These are phyloP conservation scores for Cucumis melo DNA, from an alignment of 306 rosid species.

Conservation along the genomic window DNA sequence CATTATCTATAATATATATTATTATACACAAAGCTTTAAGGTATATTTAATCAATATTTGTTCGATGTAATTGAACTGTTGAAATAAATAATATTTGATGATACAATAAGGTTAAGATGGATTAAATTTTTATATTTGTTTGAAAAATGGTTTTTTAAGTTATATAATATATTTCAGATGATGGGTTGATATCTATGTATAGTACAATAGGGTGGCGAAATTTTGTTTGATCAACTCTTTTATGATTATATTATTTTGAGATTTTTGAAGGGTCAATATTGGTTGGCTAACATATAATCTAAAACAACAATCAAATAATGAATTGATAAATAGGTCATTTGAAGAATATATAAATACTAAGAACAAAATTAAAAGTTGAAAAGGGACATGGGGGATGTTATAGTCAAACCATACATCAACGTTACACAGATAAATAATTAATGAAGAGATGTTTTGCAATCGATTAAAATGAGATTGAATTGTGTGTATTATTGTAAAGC, in stretches of 20 bases:
- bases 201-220: neutral
- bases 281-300: neutral
- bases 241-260: neutral
- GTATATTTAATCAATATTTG: neutral
- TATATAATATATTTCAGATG: neutral
- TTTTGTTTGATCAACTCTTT: neutral
- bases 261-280: neutral
- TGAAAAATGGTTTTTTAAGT: neutral
- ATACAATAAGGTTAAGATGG: no score
- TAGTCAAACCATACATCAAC: neutral
- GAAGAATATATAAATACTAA: neutral
- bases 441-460: neutral
- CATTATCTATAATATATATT: neutral
- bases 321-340: neutral
- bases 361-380: no score
- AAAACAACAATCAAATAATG: neutral
- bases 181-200: neutral
- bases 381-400: neutral
- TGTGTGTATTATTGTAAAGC: neutral
- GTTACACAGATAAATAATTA: neutral
- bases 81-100: no score
- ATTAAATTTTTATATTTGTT: neutral
- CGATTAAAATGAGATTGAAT: neutral
- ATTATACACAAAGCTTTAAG: neutral
- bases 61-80: neutral